Evolutionary conservation across 2,329 filamentous ascomycete species (phyloP), one percentile per base, ranked within the genome.

Genomic region (Daldinia sp.): DNA sequence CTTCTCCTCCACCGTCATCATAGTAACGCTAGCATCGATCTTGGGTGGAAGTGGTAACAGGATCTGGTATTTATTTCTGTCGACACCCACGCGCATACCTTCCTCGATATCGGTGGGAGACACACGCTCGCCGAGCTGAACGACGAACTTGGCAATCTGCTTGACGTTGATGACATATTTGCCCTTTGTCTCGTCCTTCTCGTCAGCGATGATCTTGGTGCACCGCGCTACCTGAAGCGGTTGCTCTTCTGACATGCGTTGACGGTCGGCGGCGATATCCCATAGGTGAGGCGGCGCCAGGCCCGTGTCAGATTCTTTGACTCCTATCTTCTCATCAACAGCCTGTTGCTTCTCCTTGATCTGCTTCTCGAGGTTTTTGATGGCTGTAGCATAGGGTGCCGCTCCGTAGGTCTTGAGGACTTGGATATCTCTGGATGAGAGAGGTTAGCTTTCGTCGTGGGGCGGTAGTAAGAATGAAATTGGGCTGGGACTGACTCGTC

Each of bases 131-230:
- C 96, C 96, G 59, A 99, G 89, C 82, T 98, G 96, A 73, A 99
- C 96, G 57, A 99, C 96, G 77, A 99, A 99, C 84, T 99, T 99
- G 78, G 96, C 96, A 77, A 99, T 99, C 82, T 99, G 96, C 87
- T 99, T 99, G 75, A 99, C 95, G 83, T 99, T 99, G 88, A 99
- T 99, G 77, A 99, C 94, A 85, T 99, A 99, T 90, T 98, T 99
- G 89, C 92, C 97, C 89, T 99, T 99, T 71, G 97, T 93, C 68
- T 93, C 87, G 80, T 98, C 94, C 82, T 96, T 95, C 80, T 97
- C 94, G 79, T 98, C 95, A 69, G 94, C 90, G 75, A 99, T 99
- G 81, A 99, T 99, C 87, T 99, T 99, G 67, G 96, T 99, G 87
- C 96, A 99, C 78, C 96, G 89, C 73, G 96, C 96, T 72, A 99